Conservation (phyloP, 1,284 basidiomycete genomes). For the Veloporphyrellus conicus region DNA sequence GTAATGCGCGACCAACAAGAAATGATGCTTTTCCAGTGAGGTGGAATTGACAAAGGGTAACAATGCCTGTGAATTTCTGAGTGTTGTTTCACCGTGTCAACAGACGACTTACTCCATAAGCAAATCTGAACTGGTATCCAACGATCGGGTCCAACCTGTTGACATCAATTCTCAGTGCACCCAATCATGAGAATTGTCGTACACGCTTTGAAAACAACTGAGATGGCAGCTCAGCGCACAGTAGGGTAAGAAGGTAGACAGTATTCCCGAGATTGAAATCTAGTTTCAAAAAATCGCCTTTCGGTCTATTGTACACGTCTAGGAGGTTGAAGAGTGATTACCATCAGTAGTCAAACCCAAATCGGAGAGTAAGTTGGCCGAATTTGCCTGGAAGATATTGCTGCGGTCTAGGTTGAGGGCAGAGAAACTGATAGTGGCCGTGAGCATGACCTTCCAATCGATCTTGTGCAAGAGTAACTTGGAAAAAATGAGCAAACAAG, state of each 20-base stretch:
- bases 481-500: neutral
- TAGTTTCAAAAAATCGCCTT: constrained; percentile 10
- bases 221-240: constrained; percentile 64
- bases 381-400: constrained; percentile 63
- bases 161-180: neutral
- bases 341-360: constrained; percentile 56
- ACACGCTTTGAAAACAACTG: constrained; percentile 68
- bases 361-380: constrained; percentile 64
- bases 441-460: constrained; percentile 48
- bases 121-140: constrained; percentile 62
- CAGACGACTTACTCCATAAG: constrained; percentile 30
- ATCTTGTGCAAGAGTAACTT: constrained; percentile 41
- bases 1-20: constrained; percentile 40
- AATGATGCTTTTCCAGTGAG: constrained; percentile 54
- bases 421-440: constrained; percentile 46
- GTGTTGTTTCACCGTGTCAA: neutral
- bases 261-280: constrained; percentile 67
- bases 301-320: neutral
- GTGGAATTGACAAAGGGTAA: constrained; percentile 56
- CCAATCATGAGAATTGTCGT: constrained; percentile 1
- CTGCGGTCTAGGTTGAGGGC: constrained; percentile 42
- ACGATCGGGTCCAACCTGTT: constrained; percentile 47
- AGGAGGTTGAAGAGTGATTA: constrained; percentile 3
- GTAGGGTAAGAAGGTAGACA: constrained; percentile 53
- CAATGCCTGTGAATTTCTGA: constrained; percentile 35